Percentiles rank a stretch among this genome's conserved stretches.
These are phyloP conservation scores for Verticillium albo-atrum DNA, from an alignment of 2,329 filamentous ascomycete species.

Conservation along the genomic window DNA sequence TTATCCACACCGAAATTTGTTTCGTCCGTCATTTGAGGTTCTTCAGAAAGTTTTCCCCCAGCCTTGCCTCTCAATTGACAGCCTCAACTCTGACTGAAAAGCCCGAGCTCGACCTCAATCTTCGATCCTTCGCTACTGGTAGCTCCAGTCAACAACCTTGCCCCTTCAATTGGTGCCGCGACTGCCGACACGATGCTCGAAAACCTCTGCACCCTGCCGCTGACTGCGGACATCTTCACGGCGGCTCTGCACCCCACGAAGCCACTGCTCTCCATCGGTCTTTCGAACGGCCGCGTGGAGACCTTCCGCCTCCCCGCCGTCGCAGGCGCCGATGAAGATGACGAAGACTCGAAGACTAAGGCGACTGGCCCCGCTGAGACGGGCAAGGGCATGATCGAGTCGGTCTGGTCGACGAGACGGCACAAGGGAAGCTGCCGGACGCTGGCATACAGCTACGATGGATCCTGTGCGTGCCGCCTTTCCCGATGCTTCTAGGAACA, in stretches of 20 bases:
- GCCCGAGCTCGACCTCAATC: neutral
- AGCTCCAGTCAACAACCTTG: neutral
- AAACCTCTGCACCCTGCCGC: slow-evolving; percentile 83
- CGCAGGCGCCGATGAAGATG: slow-evolving; percentile 35
- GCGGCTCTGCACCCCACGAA: slow-evolving; percentile 82
- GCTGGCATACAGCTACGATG: slow-evolving; percentile 75
- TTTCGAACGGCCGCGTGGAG: slow-evolving; percentile 81
- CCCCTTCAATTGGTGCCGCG: slow-evolving; percentile 3
- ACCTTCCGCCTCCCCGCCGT: slow-evolving; percentile 66
- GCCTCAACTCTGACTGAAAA: neutral
- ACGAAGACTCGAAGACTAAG: slow-evolving; percentile 45
- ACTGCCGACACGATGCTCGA: slow-evolving; percentile 66
- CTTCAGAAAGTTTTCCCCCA: neutral
- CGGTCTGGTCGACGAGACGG: slow-evolving; percentile 77
- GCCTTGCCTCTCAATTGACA: neutral
- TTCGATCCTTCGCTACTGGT: neutral
- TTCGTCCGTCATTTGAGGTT: neutral
- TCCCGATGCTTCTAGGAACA: too few relatives aligned
- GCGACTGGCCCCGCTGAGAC: neutral
- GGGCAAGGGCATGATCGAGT: slow-evolving; percentile 74
- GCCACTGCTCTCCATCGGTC: slow-evolving; percentile 80
- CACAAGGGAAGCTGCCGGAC: slow-evolving; percentile 93
- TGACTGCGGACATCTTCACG: slow-evolving; percentile 81
- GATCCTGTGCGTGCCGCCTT: slow-evolving; percentile 51
- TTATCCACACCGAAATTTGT: neutral